Evolutionary conservation across 345 rosid species (phyloP).

Genomic region (Capsella bursapastoris): DNA sequence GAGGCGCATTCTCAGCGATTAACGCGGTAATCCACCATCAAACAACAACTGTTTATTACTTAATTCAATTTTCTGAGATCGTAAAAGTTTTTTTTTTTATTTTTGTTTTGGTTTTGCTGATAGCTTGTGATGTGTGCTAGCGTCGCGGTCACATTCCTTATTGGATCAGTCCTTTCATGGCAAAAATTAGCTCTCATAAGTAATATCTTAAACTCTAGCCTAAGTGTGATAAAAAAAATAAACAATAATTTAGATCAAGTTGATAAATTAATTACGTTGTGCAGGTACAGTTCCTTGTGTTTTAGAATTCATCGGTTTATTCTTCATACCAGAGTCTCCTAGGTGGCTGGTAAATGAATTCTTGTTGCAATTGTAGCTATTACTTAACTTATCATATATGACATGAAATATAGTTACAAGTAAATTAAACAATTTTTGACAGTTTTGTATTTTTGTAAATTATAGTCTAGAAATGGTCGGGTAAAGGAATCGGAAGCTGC

Average conservation of each 20-base stretch:
- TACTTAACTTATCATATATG: background rate
- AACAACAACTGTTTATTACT: background rate
- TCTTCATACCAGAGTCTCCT: conserved; percentile 48
- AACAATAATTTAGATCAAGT: conserved; percentile 42
- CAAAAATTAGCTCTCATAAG: conserved; percentile 68
- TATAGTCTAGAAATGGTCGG: conserved; percentile 59
- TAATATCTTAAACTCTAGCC: conserved; percentile 34
- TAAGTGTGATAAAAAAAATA: no score
- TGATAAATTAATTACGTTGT: conserved; percentile 51
- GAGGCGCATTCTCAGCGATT: conserved; percentile 78
- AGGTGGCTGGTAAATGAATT: conserved; percentile 64
- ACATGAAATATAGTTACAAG: background rate
- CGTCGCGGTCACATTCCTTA: conserved; percentile 61
- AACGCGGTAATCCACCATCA: conserved; percentile 37
- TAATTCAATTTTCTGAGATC: background rate
- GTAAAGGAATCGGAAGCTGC: conserved; percentile 51
- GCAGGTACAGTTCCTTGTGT: conserved; percentile 59
- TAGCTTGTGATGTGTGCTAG: conserved; percentile 85
- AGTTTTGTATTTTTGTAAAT: conserved; percentile 16
- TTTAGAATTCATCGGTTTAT: conserved; percentile 38
- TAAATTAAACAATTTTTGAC: background rate
- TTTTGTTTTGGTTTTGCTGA: background rate
- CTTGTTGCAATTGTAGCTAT: conserved; percentile 42
- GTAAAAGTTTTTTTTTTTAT: no score
- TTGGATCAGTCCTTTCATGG: conserved; percentile 75